Conservation (phyloP, 805 yeast species). For the Saturnispora serradocipensis region DNA sequence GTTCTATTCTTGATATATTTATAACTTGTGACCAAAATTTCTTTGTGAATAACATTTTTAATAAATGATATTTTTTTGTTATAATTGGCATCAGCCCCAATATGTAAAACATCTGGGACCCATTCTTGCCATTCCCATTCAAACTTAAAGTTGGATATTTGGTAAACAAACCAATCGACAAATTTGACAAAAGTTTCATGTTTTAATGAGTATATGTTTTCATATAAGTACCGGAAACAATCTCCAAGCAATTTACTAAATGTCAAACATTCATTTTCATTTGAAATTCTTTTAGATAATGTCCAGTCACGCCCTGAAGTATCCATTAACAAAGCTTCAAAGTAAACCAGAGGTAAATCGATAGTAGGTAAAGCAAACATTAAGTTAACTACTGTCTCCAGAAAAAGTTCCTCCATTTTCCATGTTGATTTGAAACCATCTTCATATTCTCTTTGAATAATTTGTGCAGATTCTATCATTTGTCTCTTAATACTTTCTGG, state of each 20-base stretch:
- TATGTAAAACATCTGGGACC: conserved; percentile 47
- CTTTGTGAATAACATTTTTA: conserved; percentile 72
- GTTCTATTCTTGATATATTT: conserved; percentile 57
- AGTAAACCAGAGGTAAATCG: conserved; percentile 64
- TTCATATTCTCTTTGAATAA: conserved; percentile 32
- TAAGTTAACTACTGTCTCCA: conserved; percentile 72
- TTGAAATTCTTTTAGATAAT: conserved; percentile 21
- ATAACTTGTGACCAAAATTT: conserved; percentile 71
- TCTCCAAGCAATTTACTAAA: conserved; percentile 94
- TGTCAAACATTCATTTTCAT: conserved; percentile 30
- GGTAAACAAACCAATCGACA: conserved; percentile 88
- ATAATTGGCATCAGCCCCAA: conserved; percentile 36
- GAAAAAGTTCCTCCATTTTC: conserved; percentile 85
- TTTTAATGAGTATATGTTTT: conserved; percentile 57
- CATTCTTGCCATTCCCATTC: conserved; percentile 99
- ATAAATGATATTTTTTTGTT: conserved; percentile 73
- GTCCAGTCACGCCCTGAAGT: conserved; percentile 76
- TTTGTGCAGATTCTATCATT: conserved; percentile 27
- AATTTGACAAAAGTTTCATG: conserved; percentile 65
- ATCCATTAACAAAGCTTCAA: conserved; percentile 75
- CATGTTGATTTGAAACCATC: conserved; percentile 50
- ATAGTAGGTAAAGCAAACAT: conserved; percentile 67
- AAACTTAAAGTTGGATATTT: conserved; percentile 86
- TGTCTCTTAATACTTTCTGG: conserved; percentile 19
- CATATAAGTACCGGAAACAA: conserved; percentile 75